Conservation (phyloP, 257 asterid species). For the Verbena officinalis region DNA sequence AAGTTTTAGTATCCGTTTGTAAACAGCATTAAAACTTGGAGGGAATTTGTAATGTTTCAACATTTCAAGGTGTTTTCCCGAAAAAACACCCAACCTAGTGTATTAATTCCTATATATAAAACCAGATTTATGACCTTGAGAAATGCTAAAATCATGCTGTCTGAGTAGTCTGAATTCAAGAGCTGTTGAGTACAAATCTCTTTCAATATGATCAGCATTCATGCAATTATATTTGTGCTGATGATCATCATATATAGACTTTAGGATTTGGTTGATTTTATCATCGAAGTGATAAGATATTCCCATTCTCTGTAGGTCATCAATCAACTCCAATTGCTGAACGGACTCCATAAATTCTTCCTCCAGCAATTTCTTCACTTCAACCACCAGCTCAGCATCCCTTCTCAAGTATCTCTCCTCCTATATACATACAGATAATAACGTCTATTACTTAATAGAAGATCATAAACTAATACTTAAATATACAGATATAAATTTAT, state of each 20-base stretch:
- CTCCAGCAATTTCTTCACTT: constrained; percentile 27
- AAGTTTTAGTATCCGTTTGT: no score
- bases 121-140: background rate
- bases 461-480: background rate
- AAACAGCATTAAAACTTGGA: no score
- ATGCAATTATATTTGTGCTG: background rate
- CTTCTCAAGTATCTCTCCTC: constrained; percentile 3
- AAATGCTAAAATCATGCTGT: background rate
- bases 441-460: background rate
- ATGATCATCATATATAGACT: background rate
- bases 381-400: constrained; percentile 11
- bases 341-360: background rate
- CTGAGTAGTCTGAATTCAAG: constrained; percentile 2
- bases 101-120: no score
- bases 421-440: background rate
- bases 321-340: constrained; percentile 28
- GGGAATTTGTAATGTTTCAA: no score
- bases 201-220: background rate
- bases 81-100: no score
- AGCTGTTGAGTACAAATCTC: background rate
- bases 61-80: no score
- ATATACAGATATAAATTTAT: background rate
- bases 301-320: constrained; percentile 33
- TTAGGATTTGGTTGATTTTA: constrained; percentile 23
- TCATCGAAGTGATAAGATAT: constrained; percentile 28